Percentiles rank a stretch among this genome's conserved stretches.
Conservation (phyloP, 179 eudicot genomes). For the Dionaea muscipula region DNA sequence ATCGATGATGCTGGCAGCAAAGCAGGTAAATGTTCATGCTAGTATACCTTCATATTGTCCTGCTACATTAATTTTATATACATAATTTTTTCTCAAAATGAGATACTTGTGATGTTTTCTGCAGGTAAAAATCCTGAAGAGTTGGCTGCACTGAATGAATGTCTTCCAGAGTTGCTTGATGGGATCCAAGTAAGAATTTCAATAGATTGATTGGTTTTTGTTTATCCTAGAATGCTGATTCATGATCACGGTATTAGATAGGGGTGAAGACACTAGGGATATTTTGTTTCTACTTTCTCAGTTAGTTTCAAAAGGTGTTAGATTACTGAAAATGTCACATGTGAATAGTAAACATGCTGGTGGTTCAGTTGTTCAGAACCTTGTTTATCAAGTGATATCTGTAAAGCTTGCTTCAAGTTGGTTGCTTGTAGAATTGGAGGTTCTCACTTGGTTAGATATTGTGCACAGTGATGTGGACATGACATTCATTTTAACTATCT, state of each 20-base stretch:
- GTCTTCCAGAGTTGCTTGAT: constrained; percentile 85
- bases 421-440: too few relatives aligned
- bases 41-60: background rate
- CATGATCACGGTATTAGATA: background rate
- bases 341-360: too few relatives aligned
- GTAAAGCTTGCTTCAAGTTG: too few relatives aligned
- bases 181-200: constrained; percentile 64
- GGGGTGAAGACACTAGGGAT: background rate
- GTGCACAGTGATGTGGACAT: too few relatives aligned
- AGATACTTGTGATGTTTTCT: constrained; percentile 4
- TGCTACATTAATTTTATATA: background rate
- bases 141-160: constrained; percentile 67
- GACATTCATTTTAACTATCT: too few relatives aligned
- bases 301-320: too few relatives aligned
- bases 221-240: background rate
- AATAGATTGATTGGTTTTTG: background rate
- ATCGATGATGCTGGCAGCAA: constrained; percentile 67
- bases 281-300: too few relatives aligned
- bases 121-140: constrained; percentile 59
- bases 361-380: too few relatives aligned
- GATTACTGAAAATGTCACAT: too few relatives aligned
- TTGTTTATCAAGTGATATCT: too few relatives aligned
- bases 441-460: too few relatives aligned
- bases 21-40: constrained; percentile 22
- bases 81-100: constrained; percentile 4